Base-by-base conservation (phyloP, 331 rosid genomes). In the Prunus yedoensis region DNA sequence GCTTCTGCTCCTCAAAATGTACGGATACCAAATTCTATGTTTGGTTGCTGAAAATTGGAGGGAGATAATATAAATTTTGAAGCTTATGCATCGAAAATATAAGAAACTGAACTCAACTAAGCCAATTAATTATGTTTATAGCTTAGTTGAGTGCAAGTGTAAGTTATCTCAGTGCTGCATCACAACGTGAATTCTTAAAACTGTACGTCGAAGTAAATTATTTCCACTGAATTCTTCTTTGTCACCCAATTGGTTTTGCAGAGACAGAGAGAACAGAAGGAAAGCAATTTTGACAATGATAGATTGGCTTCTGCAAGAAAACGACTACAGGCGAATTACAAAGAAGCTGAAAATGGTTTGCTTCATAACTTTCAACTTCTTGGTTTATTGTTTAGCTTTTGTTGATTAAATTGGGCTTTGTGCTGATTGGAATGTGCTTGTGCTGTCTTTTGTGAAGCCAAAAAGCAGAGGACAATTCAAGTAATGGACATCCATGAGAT, bases 401-500 rank as follows among this genome's bases (percentile, higher is more conserved):
- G 23, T 79, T 65, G 3, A n/a, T 51, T 49, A 32, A 14, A 1
- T 57, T 32, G 80, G 38, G 53, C 52, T 47, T 61, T 50, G 50
- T 70, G 63, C 88, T 87, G 77, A 87, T 83, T 30, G 49, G 25
- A 9, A 75, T 83, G 66, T 68, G 53, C 66, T 46, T 82, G 67
- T 83, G 79, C 74, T 54, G 68, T 70, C 6, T 38, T 21, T 52
- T 23, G 73, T 87, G 80, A 88, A 95, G 99, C 99, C 30, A 95
- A 95, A 87, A 92, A 49, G 94, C 99, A 95, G 87, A 90, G 99
- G 85, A 95, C 97, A 17, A 91, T 95, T 83, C 99, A 95, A 86
- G 99, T 95, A 87, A 95, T 95, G 99, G 99, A 89, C 86, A 95
- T 95, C 82, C 97, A 92, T 38, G 99, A 95, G 16, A 68, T 95